Evolutionary conservation across 2,329 filamentous ascomycete species (phyloP), one percentile per base, ranked within the genome.

Genomic region (Colletotrichum costaricense): DNA sequence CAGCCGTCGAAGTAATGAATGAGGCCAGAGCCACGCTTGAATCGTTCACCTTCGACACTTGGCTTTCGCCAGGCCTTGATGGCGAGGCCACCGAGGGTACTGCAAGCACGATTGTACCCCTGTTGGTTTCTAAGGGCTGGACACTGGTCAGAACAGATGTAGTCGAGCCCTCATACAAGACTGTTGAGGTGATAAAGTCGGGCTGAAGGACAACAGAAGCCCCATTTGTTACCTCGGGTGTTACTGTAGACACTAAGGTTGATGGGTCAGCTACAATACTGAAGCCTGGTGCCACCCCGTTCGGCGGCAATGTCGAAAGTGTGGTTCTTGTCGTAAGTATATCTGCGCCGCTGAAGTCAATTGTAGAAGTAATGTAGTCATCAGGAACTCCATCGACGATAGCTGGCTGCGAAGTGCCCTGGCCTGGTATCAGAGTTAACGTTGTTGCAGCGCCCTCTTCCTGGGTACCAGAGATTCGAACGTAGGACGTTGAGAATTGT

Each of bases 171-270:
- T 8, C 28, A 38, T 69, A 64, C 0, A 64, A 3, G 4, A 69
- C 67, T n/a, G 59, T 69, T 12, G 67, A 64, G 11, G 67, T 69
- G 6, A 69, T 16, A 4, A 35, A 69, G 1, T 9, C 38, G 4
- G 49, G 30, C n/a, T 38, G 62, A 8, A 7, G 9, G 22, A 1
- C 42, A 9, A 1, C 12, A 6, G 46, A 22, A 19, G 42, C 5
- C 16, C 28, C 28, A 1, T 42, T 12, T 1, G 12, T 24, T 33
- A 11, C 4, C 2, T 8, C 19, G 16, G 11, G 19, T n/a, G 30
- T 5, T 24, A 14, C 9, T 16, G 30, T 22, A 4, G 63, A 22
- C 1, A 12, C 63, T 16, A 9, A 14, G 0, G 46, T 14, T 8
- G 12, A 28, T 24, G 58, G 58, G 2, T 52, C 52, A 2, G 58